Evolutionary conservation across 331 rosid genomes (phyloP).

Genomic region (Ulmus americana): DNA sequence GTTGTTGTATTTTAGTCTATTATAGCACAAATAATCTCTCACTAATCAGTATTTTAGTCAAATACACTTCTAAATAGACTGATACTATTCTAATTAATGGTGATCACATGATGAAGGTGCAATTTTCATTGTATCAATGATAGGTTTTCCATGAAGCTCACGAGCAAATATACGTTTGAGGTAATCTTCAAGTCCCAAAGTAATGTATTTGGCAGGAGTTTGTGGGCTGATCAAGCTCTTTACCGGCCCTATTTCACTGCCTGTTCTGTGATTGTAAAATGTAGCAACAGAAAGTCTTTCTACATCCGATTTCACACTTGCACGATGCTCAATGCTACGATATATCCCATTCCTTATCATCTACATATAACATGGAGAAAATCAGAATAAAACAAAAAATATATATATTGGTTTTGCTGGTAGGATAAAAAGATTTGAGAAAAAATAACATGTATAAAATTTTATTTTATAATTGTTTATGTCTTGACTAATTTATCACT

Average conservation of each 20-base stretch:
- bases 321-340: constrained; percentile 31
- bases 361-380: constrained; percentile 4
- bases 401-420: no score
- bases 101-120: no score
- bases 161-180: neutral
- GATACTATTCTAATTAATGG: no score
- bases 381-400: no score
- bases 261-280: constrained; percentile 10
- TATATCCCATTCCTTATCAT: constrained; percentile 28
- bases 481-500: no score
- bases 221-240: constrained; percentile 17
- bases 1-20: no score
- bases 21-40: no score
- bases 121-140: constrained; percentile 17
- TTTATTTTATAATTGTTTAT: no score
- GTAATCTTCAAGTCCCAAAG: neutral
- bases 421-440: no score
- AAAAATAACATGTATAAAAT: no score
- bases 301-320: constrained; percentile 17
- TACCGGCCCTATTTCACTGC: constrained; percentile 11
- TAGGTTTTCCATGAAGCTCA: constrained; percentile 19
- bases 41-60: no score
- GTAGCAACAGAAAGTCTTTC: constrained; percentile 31
- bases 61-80: no score
- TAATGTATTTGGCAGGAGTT: constrained; percentile 16